Base-by-base conservation (phyloP, 2,329 filamentous ascomycete genomes). In the Colletotrichum scovillei region DNA sequence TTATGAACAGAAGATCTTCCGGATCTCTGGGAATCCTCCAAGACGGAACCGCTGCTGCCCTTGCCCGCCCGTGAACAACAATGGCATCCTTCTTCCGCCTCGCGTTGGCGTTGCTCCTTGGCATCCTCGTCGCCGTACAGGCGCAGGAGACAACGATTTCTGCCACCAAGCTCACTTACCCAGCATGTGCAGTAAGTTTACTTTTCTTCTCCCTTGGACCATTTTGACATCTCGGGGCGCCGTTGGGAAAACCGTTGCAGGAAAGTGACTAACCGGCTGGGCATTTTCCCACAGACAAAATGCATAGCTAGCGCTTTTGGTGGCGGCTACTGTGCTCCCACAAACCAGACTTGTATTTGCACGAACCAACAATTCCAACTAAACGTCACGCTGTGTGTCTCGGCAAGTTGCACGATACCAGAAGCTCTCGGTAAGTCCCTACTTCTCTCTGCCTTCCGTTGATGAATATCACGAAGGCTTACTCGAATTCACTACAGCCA, bases 321-420 rank as follows among this genome's bases (percentile, higher is more conserved):
- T 1, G 59, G 63, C n/a, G 74, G 72, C 35, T 28, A 74, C 11
- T 80, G 78, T 53, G 63, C 73, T 14, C 67, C 67, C 2, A 73
- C 73, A 49, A 75, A 80, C 22, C 66, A 75, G 24, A 70, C 70
- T 1, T 80, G 79, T 35, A 62, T 80, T 19, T 79, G 78, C 55
- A 53, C 74, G 0, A 68, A 74, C 12, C 38, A 73, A 46, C 49
- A 62, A 7, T 76, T 78, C 6, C 69, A 79, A 19, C 53, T 65
- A 0, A 69, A 69, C 24, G 77, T 76, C 19, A 68, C 74, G 5
- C 26, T 75, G 6, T 80, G 78, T 38, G 73, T 77, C 8, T 69
- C 72, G 1, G 58, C 68, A 24, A 75, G 62, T 14, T 80, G 78
- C 63, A 73, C 70, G 1, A 76, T 78, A n/a, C 74, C 75, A 1